These are phyloP conservation scores for Leccinum proximum DNA, from an alignment of 1,284 basidiomycete species.

Conservation along the genomic window DNA sequence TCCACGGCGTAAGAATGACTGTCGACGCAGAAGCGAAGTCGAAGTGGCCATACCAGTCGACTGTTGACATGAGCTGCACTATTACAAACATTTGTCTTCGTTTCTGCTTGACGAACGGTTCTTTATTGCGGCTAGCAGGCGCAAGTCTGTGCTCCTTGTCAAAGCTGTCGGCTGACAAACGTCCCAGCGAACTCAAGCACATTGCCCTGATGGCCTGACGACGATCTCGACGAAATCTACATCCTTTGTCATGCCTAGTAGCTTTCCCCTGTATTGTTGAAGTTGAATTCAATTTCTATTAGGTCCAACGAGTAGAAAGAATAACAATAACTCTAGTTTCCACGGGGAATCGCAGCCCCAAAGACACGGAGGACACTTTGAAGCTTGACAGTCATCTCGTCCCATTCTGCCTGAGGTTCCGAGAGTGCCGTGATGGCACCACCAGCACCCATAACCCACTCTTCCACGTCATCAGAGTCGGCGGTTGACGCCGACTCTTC, in stretches of 20 bases:
- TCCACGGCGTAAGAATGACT: too few relatives aligned
- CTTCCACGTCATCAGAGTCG: slow-evolving; percentile 35
- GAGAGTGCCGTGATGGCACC: slow-evolving; percentile 97
- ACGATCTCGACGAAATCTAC: background rate
- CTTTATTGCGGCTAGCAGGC: too few relatives aligned
- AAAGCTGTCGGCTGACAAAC: slow-evolving; percentile 10
- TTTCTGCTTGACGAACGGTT: background rate
- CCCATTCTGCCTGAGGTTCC: slow-evolving; percentile 87
- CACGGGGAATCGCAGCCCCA: slow-evolving; percentile 28
- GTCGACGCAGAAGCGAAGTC: too few relatives aligned
- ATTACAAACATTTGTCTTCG: too few relatives aligned
- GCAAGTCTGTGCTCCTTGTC: slow-evolving; percentile 32
- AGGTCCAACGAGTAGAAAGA: background rate
- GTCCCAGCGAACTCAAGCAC: slow-evolving; percentile 70
- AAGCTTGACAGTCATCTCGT: slow-evolving; percentile 89
- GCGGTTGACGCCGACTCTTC: slow-evolving; percentile 18
- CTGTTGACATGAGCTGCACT: too few relatives aligned
- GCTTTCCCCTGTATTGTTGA: slow-evolving; percentile 14
- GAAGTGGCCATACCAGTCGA: too few relatives aligned
- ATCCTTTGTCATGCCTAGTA: background rate
- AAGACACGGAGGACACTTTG: slow-evolving; percentile 70
- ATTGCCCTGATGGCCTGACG: slow-evolving; percentile 73
- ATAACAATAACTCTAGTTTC: slow-evolving; percentile 11
- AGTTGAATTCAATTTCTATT: slow-evolving; percentile 31
- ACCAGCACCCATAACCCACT: slow-evolving; percentile 86